These are phyloP conservation scores for Diaporthe amygdali DNA, from an alignment of 2,329 filamentous ascomycete genomes.

Conservation along the genomic window DNA sequence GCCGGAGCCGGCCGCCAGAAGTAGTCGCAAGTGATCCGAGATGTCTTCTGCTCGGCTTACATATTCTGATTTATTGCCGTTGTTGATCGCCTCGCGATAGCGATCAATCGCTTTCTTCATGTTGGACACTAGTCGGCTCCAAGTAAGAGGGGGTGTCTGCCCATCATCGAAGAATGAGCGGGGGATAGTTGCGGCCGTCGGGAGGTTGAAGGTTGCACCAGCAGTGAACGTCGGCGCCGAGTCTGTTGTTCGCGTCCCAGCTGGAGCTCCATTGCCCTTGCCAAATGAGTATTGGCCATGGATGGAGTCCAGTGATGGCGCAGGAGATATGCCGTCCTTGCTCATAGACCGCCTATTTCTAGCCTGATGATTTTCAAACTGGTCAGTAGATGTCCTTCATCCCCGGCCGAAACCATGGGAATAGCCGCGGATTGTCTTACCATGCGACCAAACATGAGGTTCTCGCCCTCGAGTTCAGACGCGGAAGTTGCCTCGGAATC, in stretches of 20 bases:
- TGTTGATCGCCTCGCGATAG: constrained; percentile 88
- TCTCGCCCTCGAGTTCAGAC: constrained; percentile 82
- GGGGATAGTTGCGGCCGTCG: constrained; percentile 67
- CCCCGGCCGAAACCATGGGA: not conserved
- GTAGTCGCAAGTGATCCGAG: constrained; percentile 89
- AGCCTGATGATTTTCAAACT: constrained; percentile 44
- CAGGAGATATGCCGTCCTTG: constrained; percentile 77
- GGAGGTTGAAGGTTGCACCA: constrained; percentile 60
- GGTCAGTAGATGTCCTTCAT: constrained; percentile 1
- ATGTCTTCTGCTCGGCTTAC: constrained; percentile 96
- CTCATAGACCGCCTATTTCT: constrained; percentile 69
- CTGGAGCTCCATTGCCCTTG: constrained; percentile 45
- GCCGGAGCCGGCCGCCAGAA: constrained; percentile 93
- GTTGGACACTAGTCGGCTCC: constrained; percentile 88
- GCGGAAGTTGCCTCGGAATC: constrained; percentile 86
- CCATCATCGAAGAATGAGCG: constrained; percentile 91
- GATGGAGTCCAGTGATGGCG: constrained; percentile 90
- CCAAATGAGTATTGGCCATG: constrained; percentile 67
- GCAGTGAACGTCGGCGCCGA: constrained; percentile 59
- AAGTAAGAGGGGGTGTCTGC: constrained; percentile 80
- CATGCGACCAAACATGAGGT: constrained; percentile 70
- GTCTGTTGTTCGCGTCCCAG: constrained; percentile 36
- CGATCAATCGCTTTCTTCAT: constrained; percentile 91
- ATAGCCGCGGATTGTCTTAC: constrained; percentile 50
- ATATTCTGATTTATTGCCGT: constrained; percentile 84